Percentiles rank a stretch among this genome's conserved stretches.
Evolutionary conservation across 1,284 basidiomycete species (phyloP).

Genomic region (Vanrija sp.): DNA sequence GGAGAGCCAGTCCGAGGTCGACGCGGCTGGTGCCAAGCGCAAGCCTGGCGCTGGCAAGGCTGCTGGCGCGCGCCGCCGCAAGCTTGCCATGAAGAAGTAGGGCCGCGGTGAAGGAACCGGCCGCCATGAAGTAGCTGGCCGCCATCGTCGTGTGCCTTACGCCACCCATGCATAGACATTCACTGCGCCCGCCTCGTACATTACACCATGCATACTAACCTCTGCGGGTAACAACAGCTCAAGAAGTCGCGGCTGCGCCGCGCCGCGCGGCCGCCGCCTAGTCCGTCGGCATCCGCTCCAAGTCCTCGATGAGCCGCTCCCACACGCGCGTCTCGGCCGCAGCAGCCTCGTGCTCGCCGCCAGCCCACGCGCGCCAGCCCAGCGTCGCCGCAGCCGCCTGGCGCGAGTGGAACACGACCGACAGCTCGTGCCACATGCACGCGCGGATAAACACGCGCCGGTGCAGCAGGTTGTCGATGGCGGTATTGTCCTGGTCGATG

Average conservation of each 20-base stretch:
- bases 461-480: conserved; percentile 63
- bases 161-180: too few relatives aligned
- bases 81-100: conserved; percentile 42
- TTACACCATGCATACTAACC: too few relatives aligned
- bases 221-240: too few relatives aligned
- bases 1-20: conserved; percentile 5
- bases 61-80: conserved; percentile 38
- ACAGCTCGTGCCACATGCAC: conserved; percentile 87
- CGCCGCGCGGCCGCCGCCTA: too few relatives aligned
- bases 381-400: conserved; percentile 77
- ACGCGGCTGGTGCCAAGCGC: conserved; percentile 14
- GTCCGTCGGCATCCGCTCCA: conserved; percentile 78
- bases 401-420: conserved; percentile 78
- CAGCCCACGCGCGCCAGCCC: conserved; percentile 64
- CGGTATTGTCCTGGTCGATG: conserved; percentile 41
- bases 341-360: conserved; percentile 64
- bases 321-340: conserved; percentile 65
- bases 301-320: conserved; percentile 63
- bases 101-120: too few relatives aligned
- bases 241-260: too few relatives aligned
- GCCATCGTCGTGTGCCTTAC: too few relatives aligned
- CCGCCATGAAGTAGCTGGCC: too few relatives aligned
- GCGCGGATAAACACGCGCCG: conserved; percentile 77
- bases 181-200: too few relatives aligned
- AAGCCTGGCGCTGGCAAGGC: conserved; percentile 37